Base-by-base conservation (phyloP, 2,329 filamentous ascomycete genomes). In the Colletotrichum eleusines region DNA sequence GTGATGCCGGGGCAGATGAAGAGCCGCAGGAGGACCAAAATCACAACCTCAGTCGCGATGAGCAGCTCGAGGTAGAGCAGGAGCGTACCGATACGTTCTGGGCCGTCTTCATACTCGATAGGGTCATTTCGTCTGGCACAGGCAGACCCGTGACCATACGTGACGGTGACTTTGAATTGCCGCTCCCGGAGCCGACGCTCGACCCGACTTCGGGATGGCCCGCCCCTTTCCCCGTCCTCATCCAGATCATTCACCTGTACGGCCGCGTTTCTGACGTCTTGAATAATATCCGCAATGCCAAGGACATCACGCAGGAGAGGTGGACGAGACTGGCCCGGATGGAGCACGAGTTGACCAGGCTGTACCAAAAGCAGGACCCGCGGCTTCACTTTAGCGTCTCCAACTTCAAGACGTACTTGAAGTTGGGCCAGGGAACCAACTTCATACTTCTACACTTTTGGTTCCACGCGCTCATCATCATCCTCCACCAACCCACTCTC, bases 21-120 rank as follows among this genome's bases (percentile, higher is more conserved):
- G 77, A 75, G 40, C 82, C 83, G 61, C 76, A 82, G 1, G 82
- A 84, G 73, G 80, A 81, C 61, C 81, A 83, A 18, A 82, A 83
- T 4, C 40, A 84, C 5, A 46, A 48, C 7, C 77, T 80, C 71
- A 87, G 78, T 68, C 83, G 80, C 1, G 78, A 81, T 63, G 90
- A 91, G 76, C 89, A 87, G 79, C 86, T 83, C 73, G 91, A 88
- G 75, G 88, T 93, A 4, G 94, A 97, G 75, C 90, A 94, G 73
- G 94, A 97, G 77, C 89, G 93, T 20, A 90, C 94, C 53, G 93
- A 97, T 76, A 95, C 94, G 0, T 94, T 97, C 74, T 97, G 94
- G 94, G 91, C 93, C 5, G 92, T 97, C 14, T 97, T 97, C 79
- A 91, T 97, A 74, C 87, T 97, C 1, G 94, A 97, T 76, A 88